A percentile compares a stretch with the other conserved stretches of the same genome.
Conservation (phyloP, 805 yeast species). For the Starmerella floris region DNA sequence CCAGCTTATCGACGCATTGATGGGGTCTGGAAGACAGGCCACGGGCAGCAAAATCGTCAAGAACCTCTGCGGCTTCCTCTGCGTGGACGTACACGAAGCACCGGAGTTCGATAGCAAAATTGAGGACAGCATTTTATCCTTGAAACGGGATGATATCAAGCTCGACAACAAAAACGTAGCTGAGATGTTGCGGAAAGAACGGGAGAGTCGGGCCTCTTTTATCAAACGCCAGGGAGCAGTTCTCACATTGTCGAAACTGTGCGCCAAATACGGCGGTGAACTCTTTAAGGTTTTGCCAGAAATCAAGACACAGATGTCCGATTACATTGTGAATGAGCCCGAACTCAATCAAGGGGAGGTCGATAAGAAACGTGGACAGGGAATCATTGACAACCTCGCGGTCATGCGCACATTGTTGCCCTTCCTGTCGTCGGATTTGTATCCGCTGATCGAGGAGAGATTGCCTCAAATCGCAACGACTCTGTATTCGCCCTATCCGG, state of each 20-base stretch:
- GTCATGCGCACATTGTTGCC: constrained; percentile 63
- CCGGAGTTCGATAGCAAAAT: constrained; percentile 74
- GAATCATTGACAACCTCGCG: constrained; percentile 75
- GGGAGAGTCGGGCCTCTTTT: constrained; percentile 41
- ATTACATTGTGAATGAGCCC: constrained; percentile 36
- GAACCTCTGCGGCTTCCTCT: constrained; percentile 79
- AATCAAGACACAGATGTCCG: constrained; percentile 49
- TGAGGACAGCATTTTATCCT: constrained; percentile 47
- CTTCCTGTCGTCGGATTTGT: constrained; percentile 38
- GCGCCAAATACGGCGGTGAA: constrained; percentile 38
- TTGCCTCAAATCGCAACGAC: constrained; percentile 41
- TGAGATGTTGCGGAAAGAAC: constrained; percentile 36
- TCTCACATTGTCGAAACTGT: constrained; percentile 48
- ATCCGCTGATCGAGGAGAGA: constrained; percentile 32
- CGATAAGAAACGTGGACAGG: constrained; percentile 34
- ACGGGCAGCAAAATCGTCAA: constrained; percentile 82
- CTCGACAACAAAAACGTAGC: constrained; percentile 46
- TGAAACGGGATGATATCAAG: constrained; percentile 36
- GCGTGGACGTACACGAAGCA: constrained; percentile 91
- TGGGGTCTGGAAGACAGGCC: constrained; percentile 43
- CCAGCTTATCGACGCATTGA: constrained; percentile 46
- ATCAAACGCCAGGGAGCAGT: constrained; percentile 78
- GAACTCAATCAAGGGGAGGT: constrained; percentile 1
- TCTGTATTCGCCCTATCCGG: constrained; percentile 59
- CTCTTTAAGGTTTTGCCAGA: constrained; percentile 55